Conservation (phyloP, 2,329 filamentous ascomycete species). For the Colletotrichum scovillei region DNA sequence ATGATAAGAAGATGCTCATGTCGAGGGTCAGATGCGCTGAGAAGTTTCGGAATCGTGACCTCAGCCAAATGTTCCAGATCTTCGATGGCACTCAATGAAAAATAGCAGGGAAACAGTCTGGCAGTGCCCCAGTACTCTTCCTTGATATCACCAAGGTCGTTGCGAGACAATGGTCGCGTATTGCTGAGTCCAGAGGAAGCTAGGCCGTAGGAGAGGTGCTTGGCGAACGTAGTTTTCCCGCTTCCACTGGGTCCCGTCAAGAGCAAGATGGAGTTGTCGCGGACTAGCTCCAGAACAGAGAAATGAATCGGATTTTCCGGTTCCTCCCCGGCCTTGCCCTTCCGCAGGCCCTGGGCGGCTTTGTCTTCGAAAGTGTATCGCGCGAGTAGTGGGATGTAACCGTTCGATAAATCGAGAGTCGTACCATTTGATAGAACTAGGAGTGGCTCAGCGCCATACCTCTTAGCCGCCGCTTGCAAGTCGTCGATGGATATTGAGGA, state of each 20-base stretch:
- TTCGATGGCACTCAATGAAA: background rate
- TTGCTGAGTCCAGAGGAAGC: background rate
- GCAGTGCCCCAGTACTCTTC: background rate
- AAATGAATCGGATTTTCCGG: conserved; percentile 7
- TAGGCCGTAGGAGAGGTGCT: conserved; percentile 1
- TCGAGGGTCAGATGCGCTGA: background rate
- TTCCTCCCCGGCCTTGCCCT: background rate
- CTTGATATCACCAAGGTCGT: background rate
- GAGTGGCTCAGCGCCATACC: conserved; percentile 1
- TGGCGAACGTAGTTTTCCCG: conserved; percentile 16
- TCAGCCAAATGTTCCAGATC: background rate
- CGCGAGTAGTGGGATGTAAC: conserved; percentile 5
- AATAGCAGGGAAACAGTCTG: background rate
- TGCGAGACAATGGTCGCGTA: background rate
- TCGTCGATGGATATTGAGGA: background rate
- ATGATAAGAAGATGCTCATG: background rate
- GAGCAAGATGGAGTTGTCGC: background rate
- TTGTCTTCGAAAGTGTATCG: conserved; percentile 21
- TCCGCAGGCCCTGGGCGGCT: conserved; percentile 14
- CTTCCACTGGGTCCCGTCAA: conserved; percentile 4
- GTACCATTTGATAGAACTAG: background rate
- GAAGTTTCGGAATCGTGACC: background rate
- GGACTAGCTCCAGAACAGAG: background rate
- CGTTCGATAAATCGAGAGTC: background rate
- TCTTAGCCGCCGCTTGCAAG: background rate